A percentile compares a stretch with the other conserved stretches of the same genome.
Evolutionary conservation across 2,329 filamentous ascomycete species (phyloP).

Genomic region (Laburnicola sp.): DNA sequence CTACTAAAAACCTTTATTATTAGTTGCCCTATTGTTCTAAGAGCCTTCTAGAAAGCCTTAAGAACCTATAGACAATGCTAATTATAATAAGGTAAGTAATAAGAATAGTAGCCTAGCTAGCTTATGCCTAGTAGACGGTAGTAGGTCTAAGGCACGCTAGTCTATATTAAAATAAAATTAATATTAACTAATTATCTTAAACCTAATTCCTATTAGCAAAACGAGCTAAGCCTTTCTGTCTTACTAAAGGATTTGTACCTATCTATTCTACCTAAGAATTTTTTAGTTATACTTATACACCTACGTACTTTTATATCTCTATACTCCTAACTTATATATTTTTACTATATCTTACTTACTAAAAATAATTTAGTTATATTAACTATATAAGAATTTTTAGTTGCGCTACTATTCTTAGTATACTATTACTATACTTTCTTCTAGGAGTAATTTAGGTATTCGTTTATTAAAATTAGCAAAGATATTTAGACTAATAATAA

Average conservation of each 20-base stretch:
- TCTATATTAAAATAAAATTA: too few relatives aligned
- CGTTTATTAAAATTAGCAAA: constrained; percentile 1
- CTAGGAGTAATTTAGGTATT: background rate
- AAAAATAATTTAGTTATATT: background rate
- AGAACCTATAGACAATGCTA: too few relatives aligned
- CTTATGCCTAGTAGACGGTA: too few relatives aligned
- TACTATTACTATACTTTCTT: constrained; percentile 1
- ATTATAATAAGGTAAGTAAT: too few relatives aligned
- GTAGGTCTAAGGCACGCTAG: too few relatives aligned
- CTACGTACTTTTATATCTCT: constrained; percentile 1
- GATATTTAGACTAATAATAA: background rate
- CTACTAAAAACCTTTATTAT: too few relatives aligned
- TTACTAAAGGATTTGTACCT: background rate
- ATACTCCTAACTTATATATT: background rate
- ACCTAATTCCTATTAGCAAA: too few relatives aligned
- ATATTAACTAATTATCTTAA: too few relatives aligned
- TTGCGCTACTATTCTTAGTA: background rate
- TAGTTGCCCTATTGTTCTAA: too few relatives aligned
- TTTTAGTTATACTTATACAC: background rate
- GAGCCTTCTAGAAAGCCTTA: too few relatives aligned
- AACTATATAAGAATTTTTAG: background rate
- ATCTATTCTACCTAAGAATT: background rate
- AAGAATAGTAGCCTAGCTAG: too few relatives aligned
- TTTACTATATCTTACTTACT: background rate
- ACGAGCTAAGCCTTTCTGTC: background rate